These are phyloP conservation scores for Trametes hirsuta DNA, from an alignment of 1,284 basidiomycete species.

Conservation along the genomic window DNA sequence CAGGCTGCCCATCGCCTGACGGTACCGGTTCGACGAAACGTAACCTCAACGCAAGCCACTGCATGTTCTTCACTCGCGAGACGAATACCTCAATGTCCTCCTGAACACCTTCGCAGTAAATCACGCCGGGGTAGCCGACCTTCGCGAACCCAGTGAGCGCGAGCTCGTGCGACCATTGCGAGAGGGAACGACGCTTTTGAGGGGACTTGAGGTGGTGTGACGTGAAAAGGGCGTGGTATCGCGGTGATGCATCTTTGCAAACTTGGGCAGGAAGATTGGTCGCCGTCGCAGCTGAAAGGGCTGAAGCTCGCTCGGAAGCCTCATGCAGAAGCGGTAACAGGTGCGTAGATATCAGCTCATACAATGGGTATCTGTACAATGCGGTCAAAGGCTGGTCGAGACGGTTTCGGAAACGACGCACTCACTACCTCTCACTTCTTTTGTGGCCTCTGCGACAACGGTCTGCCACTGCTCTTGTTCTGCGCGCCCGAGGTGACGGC, in stretches of 20 bases:
- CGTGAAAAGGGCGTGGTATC: constrained; percentile 66
- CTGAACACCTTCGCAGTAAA: constrained; percentile 64
- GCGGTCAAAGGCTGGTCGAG: neutral
- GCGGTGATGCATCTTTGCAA: constrained; percentile 6
- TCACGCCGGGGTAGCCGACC: constrained; percentile 73
- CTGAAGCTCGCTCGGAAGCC: constrained; percentile 25
- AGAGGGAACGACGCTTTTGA: constrained; percentile 66
- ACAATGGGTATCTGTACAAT: constrained; percentile 57
- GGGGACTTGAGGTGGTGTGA: constrained; percentile 77
- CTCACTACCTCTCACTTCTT: constrained; percentile 51
- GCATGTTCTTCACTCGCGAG: constrained; percentile 70
- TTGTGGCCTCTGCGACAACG: constrained; percentile 45
- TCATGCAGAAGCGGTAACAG: constrained; percentile 61
- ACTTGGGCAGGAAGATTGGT: neutral
- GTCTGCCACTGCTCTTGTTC: constrained; percentile 59
- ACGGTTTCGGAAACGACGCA: constrained; percentile 33
- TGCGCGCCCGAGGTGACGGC: constrained; percentile 46
- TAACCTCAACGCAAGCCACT: constrained; percentile 75
- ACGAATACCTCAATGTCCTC: constrained; percentile 66
- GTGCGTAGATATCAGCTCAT: constrained; percentile 58
- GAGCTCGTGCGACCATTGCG: constrained; percentile 61
- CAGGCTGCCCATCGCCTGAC: neutral
- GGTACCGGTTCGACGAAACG: constrained; percentile 55
- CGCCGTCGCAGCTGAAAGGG: neutral
- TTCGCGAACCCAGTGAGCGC: constrained; percentile 69